A percentile compares a stretch with the other conserved stretches of the same genome.
phyloP scores from a whole-genome alignment of 2,329 filamentous ascomycete genomes.

The Aspergillus sp. region DNA sequence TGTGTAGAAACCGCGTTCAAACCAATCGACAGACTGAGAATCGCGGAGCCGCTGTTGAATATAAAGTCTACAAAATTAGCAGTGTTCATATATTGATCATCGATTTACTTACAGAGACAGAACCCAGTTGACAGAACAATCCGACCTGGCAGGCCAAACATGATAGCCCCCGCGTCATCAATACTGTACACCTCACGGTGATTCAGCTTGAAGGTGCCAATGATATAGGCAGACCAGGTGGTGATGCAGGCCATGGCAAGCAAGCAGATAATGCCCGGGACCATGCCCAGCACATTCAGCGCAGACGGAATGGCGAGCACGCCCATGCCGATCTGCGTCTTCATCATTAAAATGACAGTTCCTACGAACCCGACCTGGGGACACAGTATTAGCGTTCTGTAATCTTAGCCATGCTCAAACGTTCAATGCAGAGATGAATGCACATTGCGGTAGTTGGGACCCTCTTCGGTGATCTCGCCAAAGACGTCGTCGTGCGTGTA shows the following conservation, averaged over 20 bases:
- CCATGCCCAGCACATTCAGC: conserved; percentile 48
- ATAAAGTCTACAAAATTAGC: conserved; percentile 20
- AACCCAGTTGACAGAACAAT: conserved; percentile 42
- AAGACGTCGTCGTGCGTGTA: conserved; percentile 3
- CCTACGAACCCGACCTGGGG: conserved; percentile 44
- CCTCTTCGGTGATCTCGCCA: conserved; percentile 1
- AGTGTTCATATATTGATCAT: too few relatives aligned
- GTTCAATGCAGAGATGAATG: too few relatives aligned
- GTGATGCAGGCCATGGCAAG: conserved; percentile 44
- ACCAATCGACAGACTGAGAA: conserved; percentile 42
- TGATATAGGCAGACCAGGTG: conserved; percentile 50
- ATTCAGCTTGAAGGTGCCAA: conserved; percentile 51
- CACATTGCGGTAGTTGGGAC: conserved; percentile 10
- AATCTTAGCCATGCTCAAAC: too few relatives aligned
- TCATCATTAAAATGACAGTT: conserved; percentile 47
- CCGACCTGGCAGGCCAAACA: conserved; percentile 55
- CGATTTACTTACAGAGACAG: background rate
- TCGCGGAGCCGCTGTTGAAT: conserved; percentile 43
- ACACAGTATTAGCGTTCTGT: background rate
- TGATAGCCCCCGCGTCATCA: conserved; percentile 55
- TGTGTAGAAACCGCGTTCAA: conserved; percentile 43
- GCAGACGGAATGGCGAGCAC: conserved; percentile 50
- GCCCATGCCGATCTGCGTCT: conserved; percentile 48
- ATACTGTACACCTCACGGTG: conserved; percentile 59
- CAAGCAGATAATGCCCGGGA: conserved; percentile 50